Percentiles rank a stretch among this genome's conserved stretches.
phyloP scores from a whole-genome alignment of 116 monocot species.

The Posidonia oceanica region DNA sequence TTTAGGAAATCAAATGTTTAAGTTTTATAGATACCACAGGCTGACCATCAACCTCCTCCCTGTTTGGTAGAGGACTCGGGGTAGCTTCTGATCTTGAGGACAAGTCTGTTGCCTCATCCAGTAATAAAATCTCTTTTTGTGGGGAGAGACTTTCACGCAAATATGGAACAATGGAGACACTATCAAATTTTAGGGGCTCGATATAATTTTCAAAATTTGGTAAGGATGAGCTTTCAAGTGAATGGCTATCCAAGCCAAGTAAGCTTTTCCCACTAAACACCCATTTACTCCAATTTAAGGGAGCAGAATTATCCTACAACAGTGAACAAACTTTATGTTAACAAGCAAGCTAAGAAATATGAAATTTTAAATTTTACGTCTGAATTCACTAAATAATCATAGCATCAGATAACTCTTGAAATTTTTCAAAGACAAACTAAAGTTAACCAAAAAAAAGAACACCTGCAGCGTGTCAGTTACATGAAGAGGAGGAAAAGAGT shows the following conservation, averaged over 20 bases:
- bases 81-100: not conserved
- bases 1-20: not conserved
- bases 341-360: not conserved
- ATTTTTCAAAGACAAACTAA: not conserved
- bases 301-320: not conserved
- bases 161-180: not conserved
- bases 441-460: not conserved
- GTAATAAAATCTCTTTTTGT: not conserved
- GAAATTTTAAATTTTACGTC: not conserved
- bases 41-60: too few relatives aligned
- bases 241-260: not conserved
- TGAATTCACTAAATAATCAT: too few relatives aligned
- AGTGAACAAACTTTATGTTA: not conserved
- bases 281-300: constrained; percentile 15
- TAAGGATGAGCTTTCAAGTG: not conserved
- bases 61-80: not conserved
- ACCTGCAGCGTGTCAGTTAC: constrained; percentile 12
- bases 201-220: not conserved
- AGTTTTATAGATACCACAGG: not conserved
- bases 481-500: constrained; percentile 12
- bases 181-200: constrained; percentile 1
- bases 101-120: constrained; percentile 1
- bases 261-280: not conserved
- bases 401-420: too few relatives aligned
- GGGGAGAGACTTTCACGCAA: not conserved